Conservation (phyloP, 1,284 basidiomycete genomes). For the Ustilago esculenta region DNA sequence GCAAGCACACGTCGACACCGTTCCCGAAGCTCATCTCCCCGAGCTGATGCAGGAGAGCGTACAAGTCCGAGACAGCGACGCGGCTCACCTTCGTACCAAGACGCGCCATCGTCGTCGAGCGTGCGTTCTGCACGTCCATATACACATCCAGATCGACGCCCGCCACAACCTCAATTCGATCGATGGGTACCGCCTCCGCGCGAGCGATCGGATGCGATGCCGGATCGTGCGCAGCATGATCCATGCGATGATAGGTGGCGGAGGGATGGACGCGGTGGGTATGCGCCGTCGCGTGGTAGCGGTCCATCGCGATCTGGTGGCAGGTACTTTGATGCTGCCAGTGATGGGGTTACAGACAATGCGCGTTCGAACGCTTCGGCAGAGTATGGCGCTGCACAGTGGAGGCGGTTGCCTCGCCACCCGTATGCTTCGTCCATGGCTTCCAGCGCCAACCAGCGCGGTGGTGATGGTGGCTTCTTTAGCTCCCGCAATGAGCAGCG, state of each 20-base stretch:
- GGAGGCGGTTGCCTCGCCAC: constrained; percentile 41
- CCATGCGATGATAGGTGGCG: constrained; percentile 5
- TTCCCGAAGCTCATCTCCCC: constrained; percentile 8
- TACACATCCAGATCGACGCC: constrained; percentile 30
- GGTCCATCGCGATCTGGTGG: constrained; percentile 12
- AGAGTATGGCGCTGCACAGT: constrained; percentile 41
- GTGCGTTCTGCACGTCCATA: constrained; percentile 18
- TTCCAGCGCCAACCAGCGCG: constrained; percentile 1
- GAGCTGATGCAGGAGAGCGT: neutral
- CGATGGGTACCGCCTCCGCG: constrained; percentile 45
- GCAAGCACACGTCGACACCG: neutral
- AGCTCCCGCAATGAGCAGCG: constrained; percentile 51
- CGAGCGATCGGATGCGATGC: neutral
- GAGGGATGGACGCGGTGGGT: constrained; percentile 3
- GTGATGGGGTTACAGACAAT: neutral
- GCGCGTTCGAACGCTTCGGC: neutral
- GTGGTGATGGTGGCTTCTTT: constrained; percentile 36
- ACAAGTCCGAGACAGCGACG: constrained; percentile 16
- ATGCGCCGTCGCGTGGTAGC: constrained; percentile 7
- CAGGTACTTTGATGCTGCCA: constrained; percentile 27
- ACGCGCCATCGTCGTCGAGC: constrained; percentile 7
- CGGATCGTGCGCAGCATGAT: neutral
- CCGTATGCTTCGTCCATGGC: constrained; percentile 35
- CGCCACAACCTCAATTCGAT: constrained; percentile 34
- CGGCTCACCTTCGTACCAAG: constrained; percentile 24